Evolutionary conservation across 169 alveolate species (phyloP).

Genomic region (Eimeria praecox): DNA sequence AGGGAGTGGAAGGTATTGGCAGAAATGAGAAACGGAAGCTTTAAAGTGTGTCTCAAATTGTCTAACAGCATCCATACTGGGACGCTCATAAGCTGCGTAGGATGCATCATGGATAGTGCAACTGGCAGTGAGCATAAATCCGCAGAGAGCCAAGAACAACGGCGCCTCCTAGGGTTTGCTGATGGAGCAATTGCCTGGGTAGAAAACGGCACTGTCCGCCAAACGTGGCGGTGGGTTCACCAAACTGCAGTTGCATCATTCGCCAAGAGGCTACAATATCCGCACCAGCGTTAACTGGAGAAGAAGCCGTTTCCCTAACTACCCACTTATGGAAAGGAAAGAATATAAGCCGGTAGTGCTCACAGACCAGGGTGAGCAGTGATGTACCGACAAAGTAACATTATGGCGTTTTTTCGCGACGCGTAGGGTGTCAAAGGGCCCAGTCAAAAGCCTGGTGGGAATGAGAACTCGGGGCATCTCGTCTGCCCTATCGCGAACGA

Average conservation of each 20-base stretch:
- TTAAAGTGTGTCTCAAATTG: conserved; percentile 2
- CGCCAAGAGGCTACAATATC: neutral
- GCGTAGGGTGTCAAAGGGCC: conserved; percentile 16
- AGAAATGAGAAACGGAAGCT: neutral
- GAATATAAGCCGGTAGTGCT: neutral
- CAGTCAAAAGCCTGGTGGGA: conserved; percentile 52
- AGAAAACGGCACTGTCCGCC: neutral
- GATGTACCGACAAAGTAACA: neutral
- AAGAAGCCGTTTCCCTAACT: neutral
- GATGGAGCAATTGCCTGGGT: conserved; percentile 54
- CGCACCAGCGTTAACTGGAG: neutral
- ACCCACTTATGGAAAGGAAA: neutral
- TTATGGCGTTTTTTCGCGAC: neutral
- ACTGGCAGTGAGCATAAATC: neutral
- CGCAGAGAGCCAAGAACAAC: neutral
- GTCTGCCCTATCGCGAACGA: neutral
- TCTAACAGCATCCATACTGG: neutral
- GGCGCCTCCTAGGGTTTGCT: conserved; percentile 14
- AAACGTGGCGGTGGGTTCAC: conserved; percentile 8
- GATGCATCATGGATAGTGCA: neutral
- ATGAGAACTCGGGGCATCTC: neutral
- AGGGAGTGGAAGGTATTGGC: conserved; percentile 50
- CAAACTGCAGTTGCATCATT: neutral
- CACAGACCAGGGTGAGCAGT: neutral
- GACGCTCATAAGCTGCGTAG: conserved; percentile 57